Conservation (phyloP, 2,329 filamentous ascomycete genomes). For the Botrytis squamosa region DNA sequence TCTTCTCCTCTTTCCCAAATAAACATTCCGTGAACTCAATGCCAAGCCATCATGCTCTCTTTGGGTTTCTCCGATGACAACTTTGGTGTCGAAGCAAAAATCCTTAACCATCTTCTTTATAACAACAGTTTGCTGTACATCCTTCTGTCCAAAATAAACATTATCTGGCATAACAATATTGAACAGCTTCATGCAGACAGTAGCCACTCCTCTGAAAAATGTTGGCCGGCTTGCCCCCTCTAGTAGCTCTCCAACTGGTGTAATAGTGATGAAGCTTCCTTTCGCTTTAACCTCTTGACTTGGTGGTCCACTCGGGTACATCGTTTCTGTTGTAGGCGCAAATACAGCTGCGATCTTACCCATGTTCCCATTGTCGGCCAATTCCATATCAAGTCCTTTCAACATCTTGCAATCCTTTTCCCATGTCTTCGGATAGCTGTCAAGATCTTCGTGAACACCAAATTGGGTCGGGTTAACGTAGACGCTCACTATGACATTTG, state of each 20-base stretch:
- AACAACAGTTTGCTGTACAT: conserved; percentile 92
- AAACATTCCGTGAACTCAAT: conserved; percentile 90
- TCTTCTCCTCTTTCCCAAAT: conserved; percentile 75
- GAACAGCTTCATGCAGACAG: conserved; percentile 92
- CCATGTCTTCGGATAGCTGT: conserved; percentile 89
- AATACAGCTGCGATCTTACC: conserved; percentile 82
- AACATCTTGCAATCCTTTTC: conserved; percentile 69
- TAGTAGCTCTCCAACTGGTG: conserved; percentile 74
- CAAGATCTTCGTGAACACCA: conserved; percentile 81
- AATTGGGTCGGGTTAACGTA: conserved; percentile 98
- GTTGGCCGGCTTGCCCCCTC: conserved; percentile 86
- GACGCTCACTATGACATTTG: conserved; percentile 84
- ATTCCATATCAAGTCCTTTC: conserved; percentile 65
- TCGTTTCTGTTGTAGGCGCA: conserved; percentile 74
- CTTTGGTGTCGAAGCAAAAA: conserved; percentile 74
- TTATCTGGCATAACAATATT: conserved; percentile 75
- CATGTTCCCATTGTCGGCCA: conserved; percentile 58
- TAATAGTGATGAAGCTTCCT: conserved; percentile 89
- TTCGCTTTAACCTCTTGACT: conserved; percentile 70
- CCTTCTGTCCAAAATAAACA: conserved; percentile 96
- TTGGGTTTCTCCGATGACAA: conserved; percentile 72
- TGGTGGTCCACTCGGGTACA: conserved; percentile 79
- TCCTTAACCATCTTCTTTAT: conserved; percentile 85
- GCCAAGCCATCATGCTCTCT: conserved; percentile 81
- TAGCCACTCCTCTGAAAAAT: conserved; percentile 95